Base-by-base conservation (phyloP, 345 rosid species). In the Microcos paniculata region DNA sequence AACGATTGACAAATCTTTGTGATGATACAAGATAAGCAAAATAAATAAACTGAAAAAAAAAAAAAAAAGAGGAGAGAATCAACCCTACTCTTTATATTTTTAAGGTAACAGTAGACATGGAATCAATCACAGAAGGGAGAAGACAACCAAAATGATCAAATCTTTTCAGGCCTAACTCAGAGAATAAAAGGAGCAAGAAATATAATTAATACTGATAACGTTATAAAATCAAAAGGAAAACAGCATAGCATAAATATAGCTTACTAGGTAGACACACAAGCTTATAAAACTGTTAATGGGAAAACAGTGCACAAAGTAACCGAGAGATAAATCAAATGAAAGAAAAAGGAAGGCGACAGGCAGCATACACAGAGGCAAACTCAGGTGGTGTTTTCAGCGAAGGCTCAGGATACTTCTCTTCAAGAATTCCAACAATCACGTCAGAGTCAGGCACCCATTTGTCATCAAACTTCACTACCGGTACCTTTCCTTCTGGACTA, bases 391-490 rank as follows among this genome's bases (percentile, higher is more conserved):
- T 79, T 57, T 77, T 82, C 19, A 92, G 92, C 62, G 97, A 72
- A 38, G 90, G 94, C 51, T 88, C 91, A n/a, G 97, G 98, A 63
- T 81, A 87, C 76, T 91, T 96, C 85, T 94, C 93, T 73, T 96
- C 97, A 46, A 96, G 76, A 46, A 94, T 80, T 31, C 85, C 88
- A 78, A 87, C 96, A 76, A 94, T 89, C 66, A 92, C 87, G 80
- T 94, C 97, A 45, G 99, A 94, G 71, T 94, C 98, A 74, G 92
- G 1, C 57, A 92, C 90, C 97, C 97, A 96, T 75, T 91, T 90
- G 76, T 84, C 90, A 78, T 94, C 93, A 56, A 90, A 68, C 85
- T 94, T 92, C 67, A 76, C 80, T 72, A 91, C 87, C 9, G 98
- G 99, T 72, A 86, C 92, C 84, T 91, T 96, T 74, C 97, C 96